Conservation (phyloP, 2,329 filamentous ascomycete genomes). For the Colletotrichum phormii region DNA sequence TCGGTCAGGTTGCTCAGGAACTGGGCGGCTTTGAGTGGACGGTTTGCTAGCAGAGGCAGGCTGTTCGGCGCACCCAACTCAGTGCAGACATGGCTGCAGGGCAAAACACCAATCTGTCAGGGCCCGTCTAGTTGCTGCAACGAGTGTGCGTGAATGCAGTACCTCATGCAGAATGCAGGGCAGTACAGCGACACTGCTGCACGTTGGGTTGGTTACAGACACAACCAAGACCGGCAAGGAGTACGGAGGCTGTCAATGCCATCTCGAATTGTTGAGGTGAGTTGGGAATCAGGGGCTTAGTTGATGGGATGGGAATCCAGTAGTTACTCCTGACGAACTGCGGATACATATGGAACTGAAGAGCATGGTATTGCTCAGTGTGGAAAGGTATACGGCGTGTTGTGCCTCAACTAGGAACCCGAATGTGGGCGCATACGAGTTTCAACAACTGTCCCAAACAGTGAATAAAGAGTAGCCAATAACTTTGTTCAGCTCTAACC, state of each 20-base stretch:
- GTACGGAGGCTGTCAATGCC: background rate
- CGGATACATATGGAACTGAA: background rate
- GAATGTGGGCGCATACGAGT: background rate
- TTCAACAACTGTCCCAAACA: background rate
- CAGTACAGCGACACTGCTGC: background rate
- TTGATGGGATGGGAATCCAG: background rate
- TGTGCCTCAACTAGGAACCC: background rate
- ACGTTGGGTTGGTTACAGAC: background rate
- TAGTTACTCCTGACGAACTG: background rate
- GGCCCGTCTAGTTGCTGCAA: constrained; percentile 23
- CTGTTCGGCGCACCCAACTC: background rate
- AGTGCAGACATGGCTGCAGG: constrained; percentile 22
- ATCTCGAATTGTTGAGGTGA: background rate
- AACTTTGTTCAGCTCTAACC: background rate
- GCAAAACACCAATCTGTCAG: constrained; percentile 24
- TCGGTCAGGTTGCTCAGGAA: constrained; percentile 25
- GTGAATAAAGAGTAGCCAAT: background rate
- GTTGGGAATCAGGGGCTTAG: background rate
- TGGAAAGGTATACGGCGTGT: background rate
- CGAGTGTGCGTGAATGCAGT: constrained; percentile 1
- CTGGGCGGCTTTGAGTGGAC: constrained; percentile 12
- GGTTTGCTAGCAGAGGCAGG: constrained; percentile 8
- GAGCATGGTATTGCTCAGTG: background rate
- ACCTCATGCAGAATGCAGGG: background rate
- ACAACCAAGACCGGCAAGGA: background rate